Evolutionary conservation across 345 rosid genomes (phyloP).

Genomic region (Eucalyptus curtisii): DNA sequence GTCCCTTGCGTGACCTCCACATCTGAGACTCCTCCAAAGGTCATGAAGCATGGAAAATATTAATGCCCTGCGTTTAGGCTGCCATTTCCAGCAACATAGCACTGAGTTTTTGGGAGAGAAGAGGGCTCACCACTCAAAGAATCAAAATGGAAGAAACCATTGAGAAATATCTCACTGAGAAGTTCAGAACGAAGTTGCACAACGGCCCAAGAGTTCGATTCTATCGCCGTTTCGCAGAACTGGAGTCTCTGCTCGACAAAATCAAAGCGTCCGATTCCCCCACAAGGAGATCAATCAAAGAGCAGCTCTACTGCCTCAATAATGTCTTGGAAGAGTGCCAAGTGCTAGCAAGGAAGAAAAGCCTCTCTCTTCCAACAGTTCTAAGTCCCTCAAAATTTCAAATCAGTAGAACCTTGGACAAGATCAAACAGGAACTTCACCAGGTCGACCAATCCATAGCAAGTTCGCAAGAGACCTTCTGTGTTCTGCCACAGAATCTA

Average conservation of each 20-base stretch:
- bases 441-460: neutral
- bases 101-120: neutral
- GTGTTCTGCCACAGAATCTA: neutral
- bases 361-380: neutral
- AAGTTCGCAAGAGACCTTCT: neutral
- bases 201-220: neutral
- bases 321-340: neutral
- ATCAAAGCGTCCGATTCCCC: neutral
- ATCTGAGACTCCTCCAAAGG: neutral
- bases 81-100: neutral
- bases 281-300: neutral
- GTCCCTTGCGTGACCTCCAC: neutral
- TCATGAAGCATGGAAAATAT: neutral
- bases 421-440: neutral
- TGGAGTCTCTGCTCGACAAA: neutral
- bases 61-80: neutral
- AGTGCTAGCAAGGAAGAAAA: neutral
- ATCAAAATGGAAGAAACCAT: neutral
- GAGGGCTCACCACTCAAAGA: neutral
- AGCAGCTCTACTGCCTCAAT: neutral
- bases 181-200: neutral
- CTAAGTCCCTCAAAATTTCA: neutral
- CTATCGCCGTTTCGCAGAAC: neutral
- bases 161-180: neutral
- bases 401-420: neutral